Evolutionary conservation across 148 eudicot genomes (phyloP).

Genomic region (Vaccinium corymbosum): DNA sequence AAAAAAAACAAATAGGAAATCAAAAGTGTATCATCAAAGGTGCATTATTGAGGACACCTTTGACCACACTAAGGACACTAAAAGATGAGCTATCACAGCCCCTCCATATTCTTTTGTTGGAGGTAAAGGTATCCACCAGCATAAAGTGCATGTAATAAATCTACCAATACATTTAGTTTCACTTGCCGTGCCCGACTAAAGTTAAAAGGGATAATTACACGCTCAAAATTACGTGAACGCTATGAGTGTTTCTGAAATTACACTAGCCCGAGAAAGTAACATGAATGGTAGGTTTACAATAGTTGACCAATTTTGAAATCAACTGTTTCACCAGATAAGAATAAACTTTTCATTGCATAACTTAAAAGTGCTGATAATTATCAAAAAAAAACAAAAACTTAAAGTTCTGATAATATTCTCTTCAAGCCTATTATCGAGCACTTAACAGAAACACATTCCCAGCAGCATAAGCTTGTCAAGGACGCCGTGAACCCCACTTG

Average conservation of each 20-base stretch:
- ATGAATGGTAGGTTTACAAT: too few relatives aligned
- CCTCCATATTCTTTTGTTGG: conserved; percentile 7
- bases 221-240: not conserved
- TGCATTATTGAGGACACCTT: not conserved
- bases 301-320: not conserved
- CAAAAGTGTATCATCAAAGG: conserved; percentile 4
- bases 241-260: not conserved
- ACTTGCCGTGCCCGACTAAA: not conserved
- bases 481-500: not conserved
- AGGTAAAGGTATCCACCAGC: not conserved
- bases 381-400: not conserved
- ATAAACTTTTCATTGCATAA: not conserved
- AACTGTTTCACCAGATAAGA: not conserved
- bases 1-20: not conserved
- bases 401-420: not conserved
- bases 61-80: not conserved
- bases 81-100: not conserved
- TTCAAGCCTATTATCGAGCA: not conserved
- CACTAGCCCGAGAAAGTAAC: not conserved
- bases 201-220: not conserved
- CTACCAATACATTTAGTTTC: not conserved
- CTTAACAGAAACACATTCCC: not conserved
- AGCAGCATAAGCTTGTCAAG: not conserved
- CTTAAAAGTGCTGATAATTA: not conserved
- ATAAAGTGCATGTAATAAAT: not conserved